These are phyloP conservation scores for Terana coerulea DNA, from an alignment of 768 basidiomycete species.

Conservation along the genomic window DNA sequence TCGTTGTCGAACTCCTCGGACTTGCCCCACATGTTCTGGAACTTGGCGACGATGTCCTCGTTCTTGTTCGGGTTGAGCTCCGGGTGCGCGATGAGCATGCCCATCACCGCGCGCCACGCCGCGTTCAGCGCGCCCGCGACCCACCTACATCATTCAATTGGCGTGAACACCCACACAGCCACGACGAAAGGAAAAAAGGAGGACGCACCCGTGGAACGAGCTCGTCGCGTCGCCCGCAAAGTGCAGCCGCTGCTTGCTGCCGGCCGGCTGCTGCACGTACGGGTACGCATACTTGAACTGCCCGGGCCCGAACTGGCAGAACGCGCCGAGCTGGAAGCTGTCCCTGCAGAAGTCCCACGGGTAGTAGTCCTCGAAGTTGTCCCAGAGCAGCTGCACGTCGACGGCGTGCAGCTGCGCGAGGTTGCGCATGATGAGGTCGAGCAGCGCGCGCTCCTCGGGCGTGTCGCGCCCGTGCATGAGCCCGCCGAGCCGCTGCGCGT, in stretches of 20 bases:
- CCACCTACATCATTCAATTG: not conserved
- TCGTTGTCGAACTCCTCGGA: not conserved
- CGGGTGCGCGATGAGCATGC: not conserved
- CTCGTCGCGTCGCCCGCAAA: too few relatives aligned
- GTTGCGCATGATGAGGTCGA: not conserved
- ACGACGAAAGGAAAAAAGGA: too few relatives aligned
- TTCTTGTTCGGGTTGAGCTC: not conserved
- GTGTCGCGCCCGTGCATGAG: not conserved
- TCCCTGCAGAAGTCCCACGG: not conserved
- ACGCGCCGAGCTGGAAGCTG: not conserved
- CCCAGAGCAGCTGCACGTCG: not conserved
- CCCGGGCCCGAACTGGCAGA: not conserved
- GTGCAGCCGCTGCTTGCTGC: not conserved
- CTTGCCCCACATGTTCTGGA: not conserved
- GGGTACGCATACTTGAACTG: not conserved
- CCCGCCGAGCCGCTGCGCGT: not conserved
- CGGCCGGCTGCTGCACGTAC: not conserved
- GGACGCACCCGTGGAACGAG: too few relatives aligned
- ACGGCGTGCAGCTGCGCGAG: not conserved
- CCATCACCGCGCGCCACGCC: not conserved
- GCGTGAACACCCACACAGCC: not conserved
- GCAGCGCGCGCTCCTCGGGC: not conserved
- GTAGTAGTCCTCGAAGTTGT: not conserved
- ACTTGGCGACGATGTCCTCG: not conserved
- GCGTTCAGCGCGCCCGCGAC: not conserved